Percentiles rank a stretch among this genome's conserved stretches.
Evolutionary conservation across 768 basidiomycete species (phyloP).

Genomic region (Russula brevipes): DNA sequence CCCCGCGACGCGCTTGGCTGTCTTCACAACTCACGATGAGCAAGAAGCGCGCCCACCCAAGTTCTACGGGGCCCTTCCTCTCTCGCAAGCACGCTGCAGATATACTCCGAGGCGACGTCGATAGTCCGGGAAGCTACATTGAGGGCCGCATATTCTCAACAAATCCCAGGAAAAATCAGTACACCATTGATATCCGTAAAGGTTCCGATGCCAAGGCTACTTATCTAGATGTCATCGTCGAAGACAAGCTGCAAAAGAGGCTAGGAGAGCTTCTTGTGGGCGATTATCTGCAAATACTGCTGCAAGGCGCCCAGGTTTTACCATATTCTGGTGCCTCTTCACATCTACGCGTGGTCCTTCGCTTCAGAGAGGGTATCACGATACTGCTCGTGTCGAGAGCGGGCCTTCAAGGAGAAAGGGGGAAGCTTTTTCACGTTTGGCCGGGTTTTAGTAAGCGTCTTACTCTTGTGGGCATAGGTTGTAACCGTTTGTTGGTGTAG

Average conservation of each 20-base stretch:
- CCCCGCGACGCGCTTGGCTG: not conserved
- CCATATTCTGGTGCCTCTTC: not conserved
- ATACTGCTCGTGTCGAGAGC: conserved; percentile 8
- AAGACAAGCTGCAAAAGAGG: conserved; percentile 9
- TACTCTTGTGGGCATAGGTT: not conserved
- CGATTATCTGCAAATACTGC: not conserved
- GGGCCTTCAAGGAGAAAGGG: conserved; percentile 7
- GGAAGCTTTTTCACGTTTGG: conserved; percentile 6
- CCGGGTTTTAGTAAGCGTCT: not conserved
- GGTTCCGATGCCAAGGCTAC: not conserved
- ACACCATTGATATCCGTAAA: conserved; percentile 10
- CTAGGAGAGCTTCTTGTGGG: conserved; percentile 10
- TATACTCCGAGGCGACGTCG: conserved; percentile 1
- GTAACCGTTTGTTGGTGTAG: conserved; percentile 3
- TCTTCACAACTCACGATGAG: not conserved
- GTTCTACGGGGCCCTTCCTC: not conserved
- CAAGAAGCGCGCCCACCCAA: conserved; percentile 13
- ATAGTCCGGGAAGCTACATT: conserved; percentile 8
- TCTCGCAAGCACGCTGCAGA: conserved; percentile 2
- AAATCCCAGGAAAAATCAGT: conserved; percentile 2
- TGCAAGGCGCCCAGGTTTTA: conserved; percentile 8
- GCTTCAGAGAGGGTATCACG: conserved; percentile 17
- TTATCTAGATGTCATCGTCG: conserved; percentile 5
- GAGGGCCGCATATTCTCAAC: conserved; percentile 7
- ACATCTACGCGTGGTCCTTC: conserved; percentile 1